Conservation (phyloP, 805 yeast genomes). For the Candida wancherniae region DNA sequence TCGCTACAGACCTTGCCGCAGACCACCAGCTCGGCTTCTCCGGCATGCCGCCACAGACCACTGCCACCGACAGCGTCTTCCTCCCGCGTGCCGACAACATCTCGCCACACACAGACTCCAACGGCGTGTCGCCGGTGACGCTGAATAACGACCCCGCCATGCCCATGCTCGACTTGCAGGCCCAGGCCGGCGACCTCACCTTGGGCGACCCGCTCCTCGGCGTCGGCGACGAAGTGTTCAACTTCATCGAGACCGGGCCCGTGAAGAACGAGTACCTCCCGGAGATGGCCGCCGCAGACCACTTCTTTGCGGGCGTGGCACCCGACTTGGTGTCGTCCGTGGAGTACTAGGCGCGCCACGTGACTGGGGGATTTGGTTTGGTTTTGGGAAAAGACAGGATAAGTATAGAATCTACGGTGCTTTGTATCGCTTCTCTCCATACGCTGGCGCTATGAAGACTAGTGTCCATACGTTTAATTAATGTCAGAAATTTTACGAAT, state of each 20-base stretch:
- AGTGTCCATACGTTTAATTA: neutral
- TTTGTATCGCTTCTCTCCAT: neutral
- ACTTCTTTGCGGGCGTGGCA: conserved; percentile 9
- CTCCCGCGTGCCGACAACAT: conserved; percentile 6
- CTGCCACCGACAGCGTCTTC: conserved; percentile 4
- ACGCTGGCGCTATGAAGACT: too few species aligned
- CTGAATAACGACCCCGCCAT: conserved; percentile 2
- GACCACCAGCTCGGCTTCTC: conserved; percentile 2
- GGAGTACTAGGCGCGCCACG: conserved; percentile 2
- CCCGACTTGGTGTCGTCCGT: conserved; percentile 6
- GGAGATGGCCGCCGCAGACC: conserved; percentile 9
- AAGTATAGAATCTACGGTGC: neutral
- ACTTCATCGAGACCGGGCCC: conserved; percentile 5
- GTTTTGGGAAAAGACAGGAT: too few species aligned
- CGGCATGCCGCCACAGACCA: too few species aligned
- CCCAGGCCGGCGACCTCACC: conserved; percentile 2
- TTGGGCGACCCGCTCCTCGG: conserved; percentile 2
- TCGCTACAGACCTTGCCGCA: conserved; percentile 3
- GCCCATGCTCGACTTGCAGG: conserved; percentile 2
- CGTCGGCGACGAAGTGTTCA: conserved; percentile 10
- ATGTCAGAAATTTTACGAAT: conserved; percentile 1
- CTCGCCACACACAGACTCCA: conserved; percentile 3
- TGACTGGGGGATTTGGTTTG: neutral
- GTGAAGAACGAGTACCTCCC: conserved; percentile 6
- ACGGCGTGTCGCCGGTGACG: conserved; percentile 4